Conservation (phyloP, 805 yeast genomes). For the Pichia deserticola region DNA sequence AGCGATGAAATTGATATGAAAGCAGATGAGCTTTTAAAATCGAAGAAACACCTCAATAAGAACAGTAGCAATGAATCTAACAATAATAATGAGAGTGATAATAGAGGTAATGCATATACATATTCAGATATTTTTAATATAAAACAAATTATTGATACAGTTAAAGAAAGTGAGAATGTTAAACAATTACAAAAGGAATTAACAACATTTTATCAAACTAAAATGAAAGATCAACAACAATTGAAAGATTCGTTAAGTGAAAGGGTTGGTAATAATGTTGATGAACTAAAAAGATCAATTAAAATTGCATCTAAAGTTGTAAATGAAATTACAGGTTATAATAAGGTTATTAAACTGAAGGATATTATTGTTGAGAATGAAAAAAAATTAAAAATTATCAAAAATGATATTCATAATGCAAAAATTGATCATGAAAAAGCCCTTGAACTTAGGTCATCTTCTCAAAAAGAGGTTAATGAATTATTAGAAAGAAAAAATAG, state of each 20-base stretch:
- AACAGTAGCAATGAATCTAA: neutral
- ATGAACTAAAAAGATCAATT: constrained; percentile 49
- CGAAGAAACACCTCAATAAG: too few species aligned
- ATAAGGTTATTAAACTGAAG: constrained; percentile 68
- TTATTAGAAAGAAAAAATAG: constrained; percentile 73
- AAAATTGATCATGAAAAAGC: constrained; percentile 54
- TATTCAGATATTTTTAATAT: constrained; percentile 10
- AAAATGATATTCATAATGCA: constrained; percentile 39
- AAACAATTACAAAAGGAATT: constrained; percentile 27
- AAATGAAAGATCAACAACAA: constrained; percentile 19
- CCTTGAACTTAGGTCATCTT: constrained; percentile 51
- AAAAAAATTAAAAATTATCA: constrained; percentile 37
- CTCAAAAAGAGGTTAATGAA: constrained; percentile 84
- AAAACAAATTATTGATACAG: constrained; percentile 18
- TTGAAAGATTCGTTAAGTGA: constrained; percentile 33
- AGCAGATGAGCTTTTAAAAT: too few species aligned
- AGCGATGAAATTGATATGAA: neutral
- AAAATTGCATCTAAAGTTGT: constrained; percentile 58
- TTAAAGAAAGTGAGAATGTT: constrained; percentile 28
- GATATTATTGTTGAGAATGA: constrained; percentile 53
- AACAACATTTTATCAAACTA: constrained; percentile 20
- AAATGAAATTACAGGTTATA: constrained; percentile 89
- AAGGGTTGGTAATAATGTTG: constrained; percentile 41
- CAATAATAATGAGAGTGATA: neutral
- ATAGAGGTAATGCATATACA: neutral